Evolutionary conservation across 441 rosid genomes (phyloP).

Genomic region (Aquilaria agallochum): DNA sequence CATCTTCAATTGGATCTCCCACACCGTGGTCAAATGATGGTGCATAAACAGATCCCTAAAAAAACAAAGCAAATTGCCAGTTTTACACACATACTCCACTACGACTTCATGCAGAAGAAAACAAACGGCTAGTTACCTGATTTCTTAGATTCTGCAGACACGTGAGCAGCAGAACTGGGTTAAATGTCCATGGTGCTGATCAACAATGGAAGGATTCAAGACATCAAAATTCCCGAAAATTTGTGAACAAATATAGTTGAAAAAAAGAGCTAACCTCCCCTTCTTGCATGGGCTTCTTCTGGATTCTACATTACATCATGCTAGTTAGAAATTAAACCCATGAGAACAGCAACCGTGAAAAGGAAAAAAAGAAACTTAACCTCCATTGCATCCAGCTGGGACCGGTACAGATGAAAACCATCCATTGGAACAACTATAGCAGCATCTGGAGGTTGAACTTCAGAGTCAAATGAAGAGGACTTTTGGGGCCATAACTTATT

Average conservation of each 20-base stretch:
- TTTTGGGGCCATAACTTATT: slow-evolving; percentile 69
- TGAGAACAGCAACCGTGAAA: slow-evolving; percentile 6
- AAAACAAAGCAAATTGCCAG: not conserved
- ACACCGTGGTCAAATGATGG: slow-evolving; percentile 93
- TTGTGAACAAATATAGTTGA: slow-evolving; percentile 9
- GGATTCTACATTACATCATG: slow-evolving; percentile 53
- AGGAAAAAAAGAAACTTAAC: slow-evolving; percentile 29
- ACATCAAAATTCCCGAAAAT: slow-evolving; percentile 8
- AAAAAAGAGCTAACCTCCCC: slow-evolving; percentile 73
- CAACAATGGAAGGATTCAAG: slow-evolving; percentile 20
- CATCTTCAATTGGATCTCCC: slow-evolving; percentile 91
- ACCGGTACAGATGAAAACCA: slow-evolving; percentile 90
- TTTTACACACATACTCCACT: no score
- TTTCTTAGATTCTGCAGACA: slow-evolving; percentile 64
- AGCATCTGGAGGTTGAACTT: slow-evolving; percentile 59
- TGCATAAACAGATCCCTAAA: slow-evolving; percentile 80
- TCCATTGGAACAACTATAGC: slow-evolving; percentile 89
- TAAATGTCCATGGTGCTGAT: slow-evolving; percentile 93
- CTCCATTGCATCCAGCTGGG: slow-evolving; percentile 94
- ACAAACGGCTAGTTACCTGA: slow-evolving; percentile 42
- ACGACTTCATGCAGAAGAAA: not conserved
- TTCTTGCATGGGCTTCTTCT: slow-evolving; percentile 91
- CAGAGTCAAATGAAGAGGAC: slow-evolving; percentile 60
- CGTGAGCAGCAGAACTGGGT: slow-evolving; percentile 55
- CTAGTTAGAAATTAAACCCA: slow-evolving; percentile 17